Conservation (phyloP, 2,329 filamentous ascomycete genomes). For the Chaetothyriales sp. region DNA sequence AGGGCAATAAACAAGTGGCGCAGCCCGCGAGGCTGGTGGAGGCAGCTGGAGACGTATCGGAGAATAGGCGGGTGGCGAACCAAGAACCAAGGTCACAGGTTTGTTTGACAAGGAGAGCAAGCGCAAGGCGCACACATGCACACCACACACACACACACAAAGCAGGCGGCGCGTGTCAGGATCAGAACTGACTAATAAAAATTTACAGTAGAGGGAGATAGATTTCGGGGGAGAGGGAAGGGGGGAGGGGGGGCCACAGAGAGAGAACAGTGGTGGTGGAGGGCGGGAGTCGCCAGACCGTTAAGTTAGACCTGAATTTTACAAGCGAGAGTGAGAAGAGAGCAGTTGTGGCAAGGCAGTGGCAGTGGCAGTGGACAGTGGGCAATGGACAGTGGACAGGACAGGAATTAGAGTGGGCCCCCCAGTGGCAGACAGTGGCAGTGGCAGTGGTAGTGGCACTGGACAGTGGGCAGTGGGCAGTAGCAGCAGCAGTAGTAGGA, state of each 20-base stretch:
- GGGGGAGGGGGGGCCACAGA: no score
- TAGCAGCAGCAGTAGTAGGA: no score
- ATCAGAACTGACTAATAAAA: background rate
- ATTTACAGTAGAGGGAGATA: background rate
- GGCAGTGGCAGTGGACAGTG: background rate
- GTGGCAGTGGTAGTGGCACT: background rate
- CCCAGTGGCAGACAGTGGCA: background rate
- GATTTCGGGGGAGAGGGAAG: no score
- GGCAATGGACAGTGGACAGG: no score
- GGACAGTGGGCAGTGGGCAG: no score
- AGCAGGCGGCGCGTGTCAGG: background rate
- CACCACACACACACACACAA: no score
- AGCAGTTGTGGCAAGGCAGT: background rate
- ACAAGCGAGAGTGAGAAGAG: background rate
- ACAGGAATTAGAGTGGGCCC: background rate
- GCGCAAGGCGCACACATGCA: background rate
- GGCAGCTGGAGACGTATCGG: background rate
- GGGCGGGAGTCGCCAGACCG: background rate
- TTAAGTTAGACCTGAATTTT: background rate
- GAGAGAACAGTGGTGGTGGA: background rate
- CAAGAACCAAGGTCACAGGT: background rate
- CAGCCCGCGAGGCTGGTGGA: background rate
- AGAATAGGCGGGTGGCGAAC: background rate
- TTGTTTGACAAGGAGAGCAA: background rate
- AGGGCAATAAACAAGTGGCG: background rate